Base-by-base conservation (phyloP, 2,329 filamentous ascomycete genomes). In the Trichoderma pleuroti region DNA sequence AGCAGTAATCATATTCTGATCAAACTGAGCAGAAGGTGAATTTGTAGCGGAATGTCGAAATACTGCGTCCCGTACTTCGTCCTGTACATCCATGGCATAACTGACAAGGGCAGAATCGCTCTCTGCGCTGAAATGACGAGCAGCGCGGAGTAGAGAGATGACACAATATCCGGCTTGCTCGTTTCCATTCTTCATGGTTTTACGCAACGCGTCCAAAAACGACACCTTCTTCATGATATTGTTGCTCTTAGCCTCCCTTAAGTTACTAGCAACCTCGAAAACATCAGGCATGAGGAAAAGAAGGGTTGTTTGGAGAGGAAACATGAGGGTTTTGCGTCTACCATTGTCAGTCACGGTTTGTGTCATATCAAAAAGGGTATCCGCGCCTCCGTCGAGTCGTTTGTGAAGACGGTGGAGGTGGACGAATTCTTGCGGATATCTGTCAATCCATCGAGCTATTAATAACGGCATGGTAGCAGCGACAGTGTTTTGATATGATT, bases 281-380 rank as follows among this genome's bases (percentile, higher is more conserved):
- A 92, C 87, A 74, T 92, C 90, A 5, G 90, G 90, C 10, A 91
- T 81, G 10, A 92, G 82, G 71, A 92, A 86, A 11, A 92, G 79
- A 5, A 92, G 80, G 14, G 86, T 84, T 2, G 85, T 88, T 76
- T 92, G 90, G 65, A 92, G 82, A 18, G 90, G 89, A 74, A 86
- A 90, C 24, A 91, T 81, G 36, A 87, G 80, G 4, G 83, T 83
- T 73, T 85, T 88, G 61, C 86, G 84, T 72, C 85, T 85, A 46
- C 83, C 84, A 68, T 85, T 87, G 76, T 91, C 89, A 42, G 85
- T 84, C 32, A 90, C 84, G 4, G 87, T 87, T 73, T 88, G 86
- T 6, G 88, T 86, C 87, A 92, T 91, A 75, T 92, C 90, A 76
- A 92, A 91, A 28, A 92, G 82, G 0, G 88, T 91, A 76, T 92